Base-by-base conservation (phyloP, 2,329 filamentous ascomycete genomes). In the Alternaria burnsii region DNA sequence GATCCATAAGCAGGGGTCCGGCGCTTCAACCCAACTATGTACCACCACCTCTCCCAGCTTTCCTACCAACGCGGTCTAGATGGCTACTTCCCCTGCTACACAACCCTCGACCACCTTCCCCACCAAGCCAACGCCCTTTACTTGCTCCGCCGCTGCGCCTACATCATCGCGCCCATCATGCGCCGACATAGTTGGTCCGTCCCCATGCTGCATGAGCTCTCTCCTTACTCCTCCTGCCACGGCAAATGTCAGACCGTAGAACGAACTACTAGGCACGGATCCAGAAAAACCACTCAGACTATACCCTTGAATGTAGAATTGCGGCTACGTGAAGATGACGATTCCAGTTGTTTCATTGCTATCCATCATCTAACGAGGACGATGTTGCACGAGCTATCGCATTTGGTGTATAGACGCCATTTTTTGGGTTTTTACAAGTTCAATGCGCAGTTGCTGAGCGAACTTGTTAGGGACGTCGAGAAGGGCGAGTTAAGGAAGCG, bases 341-440 rank as follows among this genome's bases (percentile, higher is more conserved):
- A 56, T 36, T 32, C 52, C 14, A 5, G 30, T 3, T 36, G 12
- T 4, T 51, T 52, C 7, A 4, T 56, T 14, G 38, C 14, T 3
- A 46, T 42, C 9, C 14, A 52, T 4, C 3, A n/a, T 16, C 11
- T 60, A 10, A 38, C 56, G 2, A 42, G 44, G 18, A 56, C 58
- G 1, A 24, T 60, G 41, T 16, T 56, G 32, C 58, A 60, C 47
- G 58, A 60, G 18, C 52, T 60, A 16, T 52, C 58, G 40, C 58
- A 60, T 42, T n/a, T 55, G 11, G 18, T n/a, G 16, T 18, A 55
- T 55, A 11, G n/a, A 8, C 34, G 32, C 11, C 53, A 55, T n/a
- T 55, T 55, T 4, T 1, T 40, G 5, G 24, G 41, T 1, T 55
- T 55, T 22, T 55, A 55, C 34, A 38, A 1, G 20, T 55, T 55